Percentiles rank a stretch among this genome's conserved stretches.
Evolutionary conservation across 164 flowering plant species (phyloP).

Genomic region (Dillenia suffruticosa): DNA sequence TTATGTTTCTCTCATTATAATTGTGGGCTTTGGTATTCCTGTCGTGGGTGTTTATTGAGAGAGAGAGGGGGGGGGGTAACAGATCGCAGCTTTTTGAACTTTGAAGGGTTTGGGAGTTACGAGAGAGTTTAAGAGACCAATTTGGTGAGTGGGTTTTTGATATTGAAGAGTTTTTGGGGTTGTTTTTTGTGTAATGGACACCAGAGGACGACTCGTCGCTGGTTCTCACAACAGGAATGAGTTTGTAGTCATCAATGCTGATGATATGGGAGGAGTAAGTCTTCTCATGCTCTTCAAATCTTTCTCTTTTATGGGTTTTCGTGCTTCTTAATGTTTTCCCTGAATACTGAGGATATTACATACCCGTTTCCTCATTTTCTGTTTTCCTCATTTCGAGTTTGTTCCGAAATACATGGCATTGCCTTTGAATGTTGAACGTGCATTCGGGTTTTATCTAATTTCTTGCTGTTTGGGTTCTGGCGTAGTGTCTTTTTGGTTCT

Average conservation of each 20-base stretch:
- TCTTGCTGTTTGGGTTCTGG: too few relatives aligned
- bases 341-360: constrained; percentile 3
- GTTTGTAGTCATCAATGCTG: constrained; percentile 91
- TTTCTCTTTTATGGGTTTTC: background rate
- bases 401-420: background rate
- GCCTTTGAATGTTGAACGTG: background rate
- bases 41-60: constrained; percentile 4
- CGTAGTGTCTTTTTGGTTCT: too few relatives aligned
- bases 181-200: constrained; percentile 30
- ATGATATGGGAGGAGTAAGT: constrained; percentile 76
- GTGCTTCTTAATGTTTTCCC: background rate
- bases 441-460: background rate
- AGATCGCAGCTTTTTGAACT: background rate
- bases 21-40: constrained; percentile 1
- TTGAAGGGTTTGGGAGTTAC: background rate
- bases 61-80: background rate
- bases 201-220: constrained; percentile 72
- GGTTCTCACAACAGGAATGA: constrained; percentile 93
- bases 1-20: too few relatives aligned
- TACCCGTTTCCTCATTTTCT: constrained; percentile 9
- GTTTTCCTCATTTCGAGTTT: constrained; percentile 1
- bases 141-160: background rate
- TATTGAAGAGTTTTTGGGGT: constrained; percentile 2
- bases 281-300: background rate
- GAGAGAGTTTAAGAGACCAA: constrained; percentile 1